Base-by-base conservation (phyloP, 176 grass and related monocot genomes). In the Carex myosuroides region DNA sequence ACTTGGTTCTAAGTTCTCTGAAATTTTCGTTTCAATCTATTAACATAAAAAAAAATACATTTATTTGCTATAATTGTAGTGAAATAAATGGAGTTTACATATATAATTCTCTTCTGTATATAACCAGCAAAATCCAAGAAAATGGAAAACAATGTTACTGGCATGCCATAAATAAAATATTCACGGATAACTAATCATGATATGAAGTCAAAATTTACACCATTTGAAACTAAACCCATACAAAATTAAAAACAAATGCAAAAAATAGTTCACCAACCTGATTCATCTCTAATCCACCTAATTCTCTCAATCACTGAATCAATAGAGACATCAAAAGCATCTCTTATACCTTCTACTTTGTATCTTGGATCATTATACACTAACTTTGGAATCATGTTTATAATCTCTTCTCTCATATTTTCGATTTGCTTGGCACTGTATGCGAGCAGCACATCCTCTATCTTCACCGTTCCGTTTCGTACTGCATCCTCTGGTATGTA, bases 291-390 rank as follows among this genome's bases (percentile, higher is more conserved):
- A 56, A 56, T 77, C n/a, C 82, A 87, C 3, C 77, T 73, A 57
- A 87, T 87, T 84, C 86, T 83, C 53, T 72, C 61, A 58, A 90
- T 90, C 46, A 97, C 67, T 20, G 85, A 74, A 9, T 69, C 52
- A 44, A 97, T 29, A 2, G 91, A 32, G n/a, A 97, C 30, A 84
- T 97, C 94, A 76, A 97, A 97, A 39, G 91, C 94, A 79, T 97
- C 94, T 37, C 75, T 87, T 32, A 90, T 16, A 8, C 83, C 86
- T 53, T 91, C 91, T 3, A 93, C 33, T 71, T 69, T 91, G 3
- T 85, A 83, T 52, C 85, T 83, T 14, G 87, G 73, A 53, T 97
- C 91, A 30, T 71, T 66, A 85, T 97, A 97, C 4, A 83, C 59
- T 42, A 97, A 13, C 8, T 29, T 64, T 8, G 94, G 94, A 79